These are phyloP conservation scores for Trichoderma sp. DNA, from an alignment of 2,329 filamentous ascomycete genomes.

Conservation along the genomic window DNA sequence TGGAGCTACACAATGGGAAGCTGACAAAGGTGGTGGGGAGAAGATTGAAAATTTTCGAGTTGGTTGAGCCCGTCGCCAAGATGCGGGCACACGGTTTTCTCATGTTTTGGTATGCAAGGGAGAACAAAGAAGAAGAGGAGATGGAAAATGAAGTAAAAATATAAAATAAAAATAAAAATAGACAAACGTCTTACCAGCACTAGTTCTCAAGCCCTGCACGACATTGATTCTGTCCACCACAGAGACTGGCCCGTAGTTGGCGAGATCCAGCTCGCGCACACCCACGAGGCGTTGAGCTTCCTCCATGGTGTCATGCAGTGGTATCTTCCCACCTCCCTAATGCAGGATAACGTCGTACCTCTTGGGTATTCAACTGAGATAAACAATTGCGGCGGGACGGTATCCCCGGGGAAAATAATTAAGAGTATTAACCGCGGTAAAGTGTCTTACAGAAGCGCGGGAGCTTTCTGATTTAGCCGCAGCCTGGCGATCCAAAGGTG, in stretches of 20 bases:
- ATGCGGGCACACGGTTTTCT: background rate
- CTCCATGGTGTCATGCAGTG: slow-evolving; percentile 12
- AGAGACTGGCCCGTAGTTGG: slow-evolving; percentile 44
- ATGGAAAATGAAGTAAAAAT: background rate
- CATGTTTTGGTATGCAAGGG: background rate
- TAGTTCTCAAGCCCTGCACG: slow-evolving; percentile 57
- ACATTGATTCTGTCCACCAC: slow-evolving; percentile 54
- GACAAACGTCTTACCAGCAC: slow-evolving; percentile 50
- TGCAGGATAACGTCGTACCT: background rate
- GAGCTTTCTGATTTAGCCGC: slow-evolving; percentile 12
- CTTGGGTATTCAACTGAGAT: background rate
- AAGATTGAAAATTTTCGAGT: background rate
- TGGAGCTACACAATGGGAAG: background rate
- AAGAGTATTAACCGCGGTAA: slow-evolving; percentile 8
- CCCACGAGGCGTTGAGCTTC: slow-evolving; percentile 17
- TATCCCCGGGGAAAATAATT: background rate
- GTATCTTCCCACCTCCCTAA: slow-evolving; percentile 15
- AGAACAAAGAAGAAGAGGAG: background rate
- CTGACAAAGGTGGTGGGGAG: background rate
- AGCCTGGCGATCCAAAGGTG: background rate
- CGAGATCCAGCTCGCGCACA: slow-evolving; percentile 51
- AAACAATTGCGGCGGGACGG: background rate
- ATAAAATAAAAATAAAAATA: background rate
- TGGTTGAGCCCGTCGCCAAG: background rate
- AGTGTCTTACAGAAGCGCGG: slow-evolving; percentile 15